phyloP scores from a whole-genome alignment of 164 flowering plant species.

The Vitis labrusca region DNA sequence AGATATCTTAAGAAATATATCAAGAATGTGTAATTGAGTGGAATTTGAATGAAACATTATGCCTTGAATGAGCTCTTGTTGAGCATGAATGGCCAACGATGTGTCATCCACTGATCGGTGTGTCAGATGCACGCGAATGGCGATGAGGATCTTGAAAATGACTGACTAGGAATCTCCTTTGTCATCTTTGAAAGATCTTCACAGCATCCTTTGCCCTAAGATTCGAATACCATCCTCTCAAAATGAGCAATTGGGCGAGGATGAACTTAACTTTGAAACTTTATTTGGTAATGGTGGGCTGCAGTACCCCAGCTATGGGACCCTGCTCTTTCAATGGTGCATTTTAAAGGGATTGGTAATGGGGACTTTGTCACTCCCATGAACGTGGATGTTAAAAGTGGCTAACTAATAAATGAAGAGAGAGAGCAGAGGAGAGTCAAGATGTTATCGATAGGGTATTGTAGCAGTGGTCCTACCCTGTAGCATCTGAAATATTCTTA shows the following conservation, averaged over 20 bases:
- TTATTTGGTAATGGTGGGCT: slow-evolving; percentile 16
- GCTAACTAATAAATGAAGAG: slow-evolving; percentile 23
- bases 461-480: neutral
- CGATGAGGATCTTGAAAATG: slow-evolving; percentile 29
- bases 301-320: slow-evolving; percentile 17
- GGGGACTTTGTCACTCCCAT: slow-evolving; percentile 38
- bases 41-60: slow-evolving; percentile 11
- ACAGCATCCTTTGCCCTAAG: slow-evolving; percentile 16
- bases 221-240: slow-evolving; percentile 34
- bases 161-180: slow-evolving; percentile 41
- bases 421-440: slow-evolving; percentile 19
- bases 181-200: slow-evolving; percentile 15
- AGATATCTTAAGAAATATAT: neutral
- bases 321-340: slow-evolving; percentile 21
- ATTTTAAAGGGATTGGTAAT: slow-evolving; percentile 19
- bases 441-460: slow-evolving; percentile 1
- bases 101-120: slow-evolving; percentile 24
- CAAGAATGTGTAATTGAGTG: slow-evolving; percentile 6
- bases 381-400: slow-evolving; percentile 29
- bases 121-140: slow-evolving; percentile 4
- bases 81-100: slow-evolving; percentile 20
- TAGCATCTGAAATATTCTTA: neutral
- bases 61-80: slow-evolving; percentile 6
- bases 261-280: slow-evolving; percentile 16
- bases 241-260: slow-evolving; percentile 1